A percentile compares a stretch with the other conserved stretches of the same genome.
These are phyloP conservation scores for Acanthamoeba triangularis DNA, from an alignment of 208 protist species.

Conservation along the genomic window DNA sequence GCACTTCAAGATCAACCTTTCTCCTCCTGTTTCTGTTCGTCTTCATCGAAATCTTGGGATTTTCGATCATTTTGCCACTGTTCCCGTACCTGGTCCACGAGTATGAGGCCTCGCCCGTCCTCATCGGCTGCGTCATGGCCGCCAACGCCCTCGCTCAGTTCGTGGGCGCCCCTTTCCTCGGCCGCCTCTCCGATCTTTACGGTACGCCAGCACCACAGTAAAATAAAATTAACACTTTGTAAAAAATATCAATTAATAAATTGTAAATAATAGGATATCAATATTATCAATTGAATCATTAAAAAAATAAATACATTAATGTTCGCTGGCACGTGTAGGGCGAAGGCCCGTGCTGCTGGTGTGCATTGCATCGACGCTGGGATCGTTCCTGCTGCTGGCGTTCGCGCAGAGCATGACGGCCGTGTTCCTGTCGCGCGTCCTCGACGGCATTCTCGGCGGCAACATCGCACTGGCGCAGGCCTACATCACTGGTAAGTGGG, in stretches of 20 bases:
- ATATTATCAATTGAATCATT: too few relatives aligned
- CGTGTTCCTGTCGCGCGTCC: slow-evolving; percentile 5
- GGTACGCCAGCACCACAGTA: not conserved
- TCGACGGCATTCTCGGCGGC: slow-evolving; percentile 57
- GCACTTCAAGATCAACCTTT: not conserved
- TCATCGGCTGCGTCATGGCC: slow-evolving; percentile 52
- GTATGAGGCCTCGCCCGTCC: slow-evolving; percentile 19
- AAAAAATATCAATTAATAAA: too few relatives aligned
- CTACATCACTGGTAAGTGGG: slow-evolving; percentile 53
- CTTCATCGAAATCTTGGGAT: slow-evolving; percentile 61
- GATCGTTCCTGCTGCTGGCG: slow-evolving; percentile 18
- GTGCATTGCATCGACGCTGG: slow-evolving; percentile 19
- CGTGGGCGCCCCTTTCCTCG: slow-evolving; percentile 36
- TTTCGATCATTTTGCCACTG: slow-evolving; percentile 36
- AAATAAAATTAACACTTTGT: too few relatives aligned
- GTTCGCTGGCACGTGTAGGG: not conserved
- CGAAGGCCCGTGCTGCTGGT: slow-evolving; percentile 38
- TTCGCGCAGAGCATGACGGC: slow-evolving; percentile 25
- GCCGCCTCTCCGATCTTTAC: slow-evolving; percentile 46
- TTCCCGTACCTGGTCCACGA: slow-evolving; percentile 54
- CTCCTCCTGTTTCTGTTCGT: slow-evolving; percentile 27
- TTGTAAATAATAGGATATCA: too few relatives aligned
- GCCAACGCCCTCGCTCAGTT: slow-evolving; percentile 60
- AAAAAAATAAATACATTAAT: too few relatives aligned
- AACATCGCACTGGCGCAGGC: slow-evolving; percentile 60